phyloP scores from a whole-genome alignment of 2,329 filamentous ascomycete genomes.

The Arthroderma sp. region DNA sequence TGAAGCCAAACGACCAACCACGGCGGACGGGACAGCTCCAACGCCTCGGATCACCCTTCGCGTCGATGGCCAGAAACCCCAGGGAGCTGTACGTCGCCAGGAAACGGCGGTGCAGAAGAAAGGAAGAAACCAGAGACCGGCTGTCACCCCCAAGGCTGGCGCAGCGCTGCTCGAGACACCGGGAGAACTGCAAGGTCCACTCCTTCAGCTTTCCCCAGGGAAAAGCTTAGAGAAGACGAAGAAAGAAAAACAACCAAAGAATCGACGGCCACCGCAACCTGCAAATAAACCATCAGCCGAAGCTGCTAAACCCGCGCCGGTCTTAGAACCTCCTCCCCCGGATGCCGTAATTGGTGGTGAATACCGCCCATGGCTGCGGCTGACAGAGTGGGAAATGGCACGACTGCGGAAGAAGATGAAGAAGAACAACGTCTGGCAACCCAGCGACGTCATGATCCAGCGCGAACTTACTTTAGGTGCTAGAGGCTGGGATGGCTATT shows the following conservation, averaged over 20 bases:
- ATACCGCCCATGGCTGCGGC: conserved; percentile 50
- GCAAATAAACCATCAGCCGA: conserved; percentile 32
- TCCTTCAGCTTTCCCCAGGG: not conserved
- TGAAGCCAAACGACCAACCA: conserved; percentile 31
- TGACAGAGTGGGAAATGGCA: conserved; percentile 58
- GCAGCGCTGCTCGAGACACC: not conserved
- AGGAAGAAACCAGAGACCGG: not conserved
- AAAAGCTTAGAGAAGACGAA: not conserved
- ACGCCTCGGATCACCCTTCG: conserved; percentile 34
- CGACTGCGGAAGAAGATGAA: conserved; percentile 57
- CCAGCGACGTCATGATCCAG: conserved; percentile 55
- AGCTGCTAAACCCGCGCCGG: conserved; percentile 33
- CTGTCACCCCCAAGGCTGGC: not conserved
- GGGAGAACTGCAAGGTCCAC: not conserved
- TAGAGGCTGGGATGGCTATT: conserved; percentile 42
- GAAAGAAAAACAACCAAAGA: conserved; percentile 10
- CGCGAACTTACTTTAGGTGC: conserved; percentile 50
- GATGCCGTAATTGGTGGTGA: conserved; percentile 49
- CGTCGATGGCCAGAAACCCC: conserved; percentile 23
- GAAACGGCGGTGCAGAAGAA: not conserved
- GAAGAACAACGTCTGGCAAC: conserved; percentile 58
- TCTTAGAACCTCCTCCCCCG: conserved; percentile 47
- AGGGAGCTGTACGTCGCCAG: conserved; percentile 1
- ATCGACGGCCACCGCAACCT: conserved; percentile 7
- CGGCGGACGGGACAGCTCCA: conserved; percentile 27